phyloP scores from a whole-genome alignment of 129 eudicot species.

The Calendula officinalis region DNA sequence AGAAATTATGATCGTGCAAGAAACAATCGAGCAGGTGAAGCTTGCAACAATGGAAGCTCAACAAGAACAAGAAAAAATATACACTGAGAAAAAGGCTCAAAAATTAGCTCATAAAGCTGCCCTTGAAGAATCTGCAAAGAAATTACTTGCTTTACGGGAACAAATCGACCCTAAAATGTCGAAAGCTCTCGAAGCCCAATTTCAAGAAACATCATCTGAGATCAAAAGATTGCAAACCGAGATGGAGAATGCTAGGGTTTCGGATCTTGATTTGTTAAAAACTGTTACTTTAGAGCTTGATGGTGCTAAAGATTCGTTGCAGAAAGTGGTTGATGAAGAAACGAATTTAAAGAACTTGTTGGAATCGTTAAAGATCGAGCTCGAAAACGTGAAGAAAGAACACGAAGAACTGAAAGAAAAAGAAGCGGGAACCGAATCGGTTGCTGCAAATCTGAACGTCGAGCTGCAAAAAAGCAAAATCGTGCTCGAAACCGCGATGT shows the following conservation, averaged over 20 bases:
- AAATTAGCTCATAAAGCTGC: conserved; percentile 58
- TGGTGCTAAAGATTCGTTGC: conserved; percentile 76
- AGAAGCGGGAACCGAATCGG: conserved; percentile 68
- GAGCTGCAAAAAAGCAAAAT: conserved; percentile 70
- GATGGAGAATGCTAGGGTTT: conserved; percentile 46
- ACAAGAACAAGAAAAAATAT: conserved; percentile 53
- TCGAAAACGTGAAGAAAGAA: conserved; percentile 59
- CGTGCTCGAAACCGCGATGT: conserved; percentile 62
- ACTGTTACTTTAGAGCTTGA: conserved; percentile 60
- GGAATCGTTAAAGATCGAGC: conserved; percentile 63
- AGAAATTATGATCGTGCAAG: conserved; percentile 54
- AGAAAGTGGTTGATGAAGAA: conserved; percentile 74
- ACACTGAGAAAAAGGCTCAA: conserved; percentile 64
- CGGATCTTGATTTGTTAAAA: conserved; percentile 66
- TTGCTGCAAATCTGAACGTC: conserved; percentile 65
- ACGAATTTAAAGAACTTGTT: conserved; percentile 50
- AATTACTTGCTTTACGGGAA: conserved; percentile 51
- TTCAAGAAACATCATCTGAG: conserved; percentile 49
- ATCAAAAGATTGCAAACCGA: conserved; percentile 49
- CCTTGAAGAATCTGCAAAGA: conserved; percentile 66
- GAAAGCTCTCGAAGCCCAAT: conserved; percentile 50
- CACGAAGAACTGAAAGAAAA: conserved; percentile 66
- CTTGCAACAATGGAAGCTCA: conserved; percentile 46
- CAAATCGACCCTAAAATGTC: conserved; percentile 51
- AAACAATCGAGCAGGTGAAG: conserved; percentile 61